phyloP scores from a whole-genome alignment of 2,329 filamentous ascomycete genomes.

The Scedosporium minutisporum region DNA sequence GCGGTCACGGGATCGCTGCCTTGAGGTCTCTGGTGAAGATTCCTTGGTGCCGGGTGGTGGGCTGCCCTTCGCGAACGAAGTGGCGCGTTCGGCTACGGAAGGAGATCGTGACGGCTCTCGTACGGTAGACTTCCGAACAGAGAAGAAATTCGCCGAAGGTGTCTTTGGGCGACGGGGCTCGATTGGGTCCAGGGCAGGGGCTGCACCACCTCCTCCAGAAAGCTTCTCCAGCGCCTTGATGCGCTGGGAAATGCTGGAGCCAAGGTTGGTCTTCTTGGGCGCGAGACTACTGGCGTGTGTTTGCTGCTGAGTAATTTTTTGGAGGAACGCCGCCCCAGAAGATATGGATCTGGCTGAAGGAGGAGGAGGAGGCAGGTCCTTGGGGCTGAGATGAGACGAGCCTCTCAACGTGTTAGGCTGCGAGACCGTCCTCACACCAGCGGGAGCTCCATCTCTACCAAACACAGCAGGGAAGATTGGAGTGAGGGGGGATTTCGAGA shows the following conservation, averaged over 20 bases:
- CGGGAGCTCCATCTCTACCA: conserved; percentile 12
- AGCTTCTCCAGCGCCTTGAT: conserved; percentile 86
- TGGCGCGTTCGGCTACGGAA: conserved; percentile 34
- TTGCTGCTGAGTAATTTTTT: conserved; percentile 43
- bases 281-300: conserved; percentile 36
- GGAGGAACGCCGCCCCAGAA: conserved; percentile 45
- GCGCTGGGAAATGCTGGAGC: conserved; percentile 83
- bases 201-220: conserved; percentile 29
- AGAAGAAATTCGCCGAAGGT: conserved; percentile 46
- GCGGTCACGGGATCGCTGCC: conserved; percentile 29
- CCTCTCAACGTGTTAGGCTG: conserved; percentile 27
- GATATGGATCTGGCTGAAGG: conserved; percentile 44
- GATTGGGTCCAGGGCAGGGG: conserved; percentile 7
- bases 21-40: conserved; percentile 33
- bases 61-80: conserved; percentile 24
- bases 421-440: conserved; percentile 36
- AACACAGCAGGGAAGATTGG: conserved; percentile 40
- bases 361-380: conserved; percentile 32
- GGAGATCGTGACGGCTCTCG: conserved; percentile 34
- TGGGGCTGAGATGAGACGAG: conserved; percentile 30
- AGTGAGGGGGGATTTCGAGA: conserved; percentile 75
- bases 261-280: conserved; percentile 71
- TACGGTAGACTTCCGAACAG: conserved; percentile 37
- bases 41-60: conserved; percentile 33
- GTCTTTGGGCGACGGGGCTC: conserved; percentile 21